These are phyloP conservation scores for Chlorophyllum brunneum DNA, from an alignment of 768 basidiomycete genomes.

Conservation along the genomic window DNA sequence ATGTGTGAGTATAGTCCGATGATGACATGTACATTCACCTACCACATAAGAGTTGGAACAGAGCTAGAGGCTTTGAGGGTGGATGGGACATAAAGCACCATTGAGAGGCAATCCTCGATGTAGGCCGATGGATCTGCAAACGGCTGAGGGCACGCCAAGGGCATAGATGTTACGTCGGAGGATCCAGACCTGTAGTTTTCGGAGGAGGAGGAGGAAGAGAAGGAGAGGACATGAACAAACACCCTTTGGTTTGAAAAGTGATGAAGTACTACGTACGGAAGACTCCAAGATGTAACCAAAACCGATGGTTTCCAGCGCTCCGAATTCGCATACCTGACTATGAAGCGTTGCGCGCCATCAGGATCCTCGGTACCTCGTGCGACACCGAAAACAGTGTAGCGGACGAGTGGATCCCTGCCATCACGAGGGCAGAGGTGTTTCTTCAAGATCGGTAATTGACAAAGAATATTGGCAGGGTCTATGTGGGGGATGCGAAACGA, in stretches of 20 bases:
- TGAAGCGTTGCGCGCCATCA: constrained; percentile 50
- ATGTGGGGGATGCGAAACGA: constrained; percentile 29
- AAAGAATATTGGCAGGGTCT: constrained; percentile 39
- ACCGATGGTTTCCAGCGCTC: constrained; percentile 57
- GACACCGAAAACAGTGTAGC: constrained; percentile 48
- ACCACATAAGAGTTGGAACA: constrained; percentile 61
- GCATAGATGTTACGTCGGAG: constrained; percentile 50
- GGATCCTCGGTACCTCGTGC: constrained; percentile 50
- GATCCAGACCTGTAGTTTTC: constrained; percentile 39
- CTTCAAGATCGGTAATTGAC: constrained; percentile 41
- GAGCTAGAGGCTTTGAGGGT: constrained; percentile 28
- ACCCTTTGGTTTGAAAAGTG: too few species aligned
- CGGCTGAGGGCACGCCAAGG: constrained; percentile 71
- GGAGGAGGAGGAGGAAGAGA: too few species aligned
- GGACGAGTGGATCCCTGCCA: constrained; percentile 21
- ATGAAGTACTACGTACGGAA: constrained; percentile 47
- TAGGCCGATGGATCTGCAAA: constrained; percentile 42
- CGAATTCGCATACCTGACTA: constrained; percentile 65
- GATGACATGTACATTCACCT: constrained; percentile 17
- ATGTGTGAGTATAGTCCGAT: not conserved
- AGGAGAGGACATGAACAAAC: too few species aligned
- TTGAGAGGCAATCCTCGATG: constrained; percentile 80
- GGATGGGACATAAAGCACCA: constrained; percentile 68
- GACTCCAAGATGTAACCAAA: constrained; percentile 50
- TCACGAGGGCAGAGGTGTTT: constrained; percentile 38